Conservation (phyloP, 2,329 filamentous ascomycete species). For the Xylaria sp. region DNA sequence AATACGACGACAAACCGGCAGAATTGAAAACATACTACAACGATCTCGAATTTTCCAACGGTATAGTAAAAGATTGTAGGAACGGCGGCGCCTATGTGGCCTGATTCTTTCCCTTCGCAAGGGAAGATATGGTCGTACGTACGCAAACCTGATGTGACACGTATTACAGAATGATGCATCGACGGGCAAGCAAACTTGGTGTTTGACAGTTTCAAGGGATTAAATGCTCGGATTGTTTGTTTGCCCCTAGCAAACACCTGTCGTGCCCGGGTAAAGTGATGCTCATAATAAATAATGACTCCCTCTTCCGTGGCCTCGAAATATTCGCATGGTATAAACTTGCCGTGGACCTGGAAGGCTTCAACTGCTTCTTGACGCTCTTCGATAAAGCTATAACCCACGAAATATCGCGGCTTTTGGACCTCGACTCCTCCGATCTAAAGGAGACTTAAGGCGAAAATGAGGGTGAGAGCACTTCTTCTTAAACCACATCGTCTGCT, state of each 20-base stretch:
- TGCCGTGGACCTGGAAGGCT: not conserved
- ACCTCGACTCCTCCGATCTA: not conserved
- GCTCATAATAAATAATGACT: not conserved
- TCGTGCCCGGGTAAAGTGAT: slow-evolving; percentile 28
- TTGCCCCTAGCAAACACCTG: not conserved
- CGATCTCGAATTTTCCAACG: not conserved
- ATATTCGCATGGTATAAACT: slow-evolving; percentile 6
- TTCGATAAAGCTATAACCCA: not conserved
- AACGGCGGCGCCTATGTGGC: not conserved
- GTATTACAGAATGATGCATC: not conserved
- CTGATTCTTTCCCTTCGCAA: not conserved
- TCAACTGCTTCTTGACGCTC: not conserved
- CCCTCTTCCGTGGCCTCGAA: not conserved
- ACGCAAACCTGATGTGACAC: not conserved
- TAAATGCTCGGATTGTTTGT: no score
- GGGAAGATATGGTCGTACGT: not conserved
- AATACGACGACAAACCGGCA: slow-evolving; percentile 18
- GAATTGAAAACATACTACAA: slow-evolving; percentile 7
- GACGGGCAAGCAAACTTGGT: not conserved
- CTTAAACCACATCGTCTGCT: not conserved
- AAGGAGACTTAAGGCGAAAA: not conserved
- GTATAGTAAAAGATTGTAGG: not conserved
- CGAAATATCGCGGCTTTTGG: not conserved
- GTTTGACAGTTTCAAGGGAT: not conserved
- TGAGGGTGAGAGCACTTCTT: slow-evolving; percentile 18